phyloP scores from a whole-genome alignment of 495 filamentous ascomycete genomes.

The Penicillium simplicissimum region DNA sequence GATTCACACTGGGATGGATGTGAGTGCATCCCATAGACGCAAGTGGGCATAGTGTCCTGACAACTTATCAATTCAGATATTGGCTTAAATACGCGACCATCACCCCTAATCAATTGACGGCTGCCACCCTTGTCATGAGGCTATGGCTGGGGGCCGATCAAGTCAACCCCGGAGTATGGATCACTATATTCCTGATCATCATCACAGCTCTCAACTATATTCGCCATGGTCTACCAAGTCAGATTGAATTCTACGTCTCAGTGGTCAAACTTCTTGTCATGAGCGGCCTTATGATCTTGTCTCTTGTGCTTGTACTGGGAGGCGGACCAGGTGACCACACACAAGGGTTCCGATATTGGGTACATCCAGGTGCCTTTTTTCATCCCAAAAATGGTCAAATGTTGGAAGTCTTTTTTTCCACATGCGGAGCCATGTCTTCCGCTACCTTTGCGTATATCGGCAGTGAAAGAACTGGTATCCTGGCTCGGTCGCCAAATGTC shows the following conservation, averaged over 20 bases:
- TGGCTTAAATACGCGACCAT: conserved; percentile 71
- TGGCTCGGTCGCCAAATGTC: conserved; percentile 69
- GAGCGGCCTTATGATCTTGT: conserved; percentile 64
- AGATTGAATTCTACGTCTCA: conserved; percentile 54
- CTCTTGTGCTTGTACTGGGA: conserved; percentile 63
- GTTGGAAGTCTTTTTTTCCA: conserved; percentile 55
- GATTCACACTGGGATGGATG: conserved; percentile 61
- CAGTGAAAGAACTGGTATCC: conserved; percentile 75
- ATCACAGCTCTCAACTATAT: conserved; percentile 66
- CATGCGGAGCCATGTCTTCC: conserved; percentile 74
- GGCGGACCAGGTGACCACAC: conserved; percentile 66
- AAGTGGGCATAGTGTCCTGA: not conserved
- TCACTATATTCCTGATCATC: conserved; percentile 63
- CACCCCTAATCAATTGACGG: conserved; percentile 77
- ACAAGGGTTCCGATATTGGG: conserved; percentile 75
- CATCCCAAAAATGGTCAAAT: conserved; percentile 9
- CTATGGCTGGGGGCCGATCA: conserved; percentile 61
- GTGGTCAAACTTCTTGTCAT: conserved; percentile 70
- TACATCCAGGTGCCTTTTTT: conserved; percentile 38
- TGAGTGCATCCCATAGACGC: conserved; percentile 14
- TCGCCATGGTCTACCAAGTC: conserved; percentile 46
- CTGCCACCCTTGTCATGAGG: conserved; percentile 67
- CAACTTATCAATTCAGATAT: conserved; percentile 31
- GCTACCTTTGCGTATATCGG: conserved; percentile 81
- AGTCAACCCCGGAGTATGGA: conserved; percentile 75